These are phyloP conservation scores for Saksenaea vasiformis DNA, from an alignment of 371 early-diverging fungal genomes.

Conservation along the genomic window DNA sequence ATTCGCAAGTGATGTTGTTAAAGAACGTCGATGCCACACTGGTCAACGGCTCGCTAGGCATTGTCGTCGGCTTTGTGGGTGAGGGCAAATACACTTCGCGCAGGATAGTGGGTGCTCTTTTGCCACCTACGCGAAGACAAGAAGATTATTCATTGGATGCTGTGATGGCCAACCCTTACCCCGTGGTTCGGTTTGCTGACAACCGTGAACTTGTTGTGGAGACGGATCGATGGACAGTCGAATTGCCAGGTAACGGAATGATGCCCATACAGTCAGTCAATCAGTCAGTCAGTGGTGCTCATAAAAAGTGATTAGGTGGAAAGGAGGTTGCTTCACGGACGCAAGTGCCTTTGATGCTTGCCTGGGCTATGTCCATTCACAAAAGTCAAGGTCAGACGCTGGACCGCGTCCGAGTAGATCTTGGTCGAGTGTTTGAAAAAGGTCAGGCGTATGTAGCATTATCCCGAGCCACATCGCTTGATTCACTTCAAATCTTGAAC, in stretches of 20 bases:
- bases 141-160: background rate
- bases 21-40: slow-evolving; percentile 72
- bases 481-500: slow-evolving; percentile 72
- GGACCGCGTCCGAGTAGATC: slow-evolving; percentile 77
- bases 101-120: background rate
- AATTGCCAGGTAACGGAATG: slow-evolving; percentile 46
- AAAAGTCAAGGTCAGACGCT: slow-evolving; percentile 93
- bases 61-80: slow-evolving; percentile 60
- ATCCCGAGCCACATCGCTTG: slow-evolving; percentile 70
- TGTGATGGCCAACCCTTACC: slow-evolving; percentile 28
- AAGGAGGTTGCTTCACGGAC: slow-evolving; percentile 22
- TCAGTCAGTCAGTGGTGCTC: no score
- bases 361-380: slow-evolving; percentile 80
- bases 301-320: slow-evolving; percentile 26
- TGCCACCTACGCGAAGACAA: background rate
- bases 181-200: slow-evolving; percentile 59
- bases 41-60: slow-evolving; percentile 88
- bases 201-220: slow-evolving; percentile 46
- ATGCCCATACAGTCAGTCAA: no score
- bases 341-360: slow-evolving; percentile 71
- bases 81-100: slow-evolving; percentile 24
- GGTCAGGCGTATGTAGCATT: slow-evolving; percentile 94
- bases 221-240: slow-evolving; percentile 63
- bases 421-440: slow-evolving; percentile 76
- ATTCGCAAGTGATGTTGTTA: slow-evolving; percentile 89